Percentiles rank a stretch among this genome's conserved stretches.
Conservation (phyloP, 2,329 filamentous ascomycete genomes). For the Nemania bipapillata region DNA sequence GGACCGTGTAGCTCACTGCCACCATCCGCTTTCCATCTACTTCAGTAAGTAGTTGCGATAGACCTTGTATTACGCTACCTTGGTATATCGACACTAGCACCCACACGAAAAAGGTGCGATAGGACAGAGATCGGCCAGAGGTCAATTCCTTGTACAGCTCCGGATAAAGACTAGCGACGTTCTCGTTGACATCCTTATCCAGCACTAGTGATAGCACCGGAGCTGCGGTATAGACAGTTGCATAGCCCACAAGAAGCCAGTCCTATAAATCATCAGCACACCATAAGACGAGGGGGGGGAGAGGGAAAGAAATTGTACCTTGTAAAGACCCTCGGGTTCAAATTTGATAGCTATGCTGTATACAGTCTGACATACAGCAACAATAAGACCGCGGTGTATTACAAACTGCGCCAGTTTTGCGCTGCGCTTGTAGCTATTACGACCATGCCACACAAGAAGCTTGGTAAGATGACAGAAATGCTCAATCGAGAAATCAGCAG, state of each 20-base stretch:
- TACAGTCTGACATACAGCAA: constrained; percentile 95
- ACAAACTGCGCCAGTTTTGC: constrained; percentile 98
- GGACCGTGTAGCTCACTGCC: constrained; percentile 87
- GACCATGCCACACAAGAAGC: constrained; percentile 97
- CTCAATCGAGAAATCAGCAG: constrained; percentile 95
- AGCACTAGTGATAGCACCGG: constrained; percentile 94
- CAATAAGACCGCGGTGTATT: constrained; percentile 95
- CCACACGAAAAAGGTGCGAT: constrained; percentile 97
- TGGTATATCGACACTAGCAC: constrained; percentile 95
- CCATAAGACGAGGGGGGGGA: constrained; percentile 9
- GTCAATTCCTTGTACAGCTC: constrained; percentile 99
- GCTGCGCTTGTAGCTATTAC: constrained; percentile 95
- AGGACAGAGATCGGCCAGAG: constrained; percentile 83
- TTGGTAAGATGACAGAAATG: constrained; percentile 96
- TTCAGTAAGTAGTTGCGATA: constrained; percentile 86
- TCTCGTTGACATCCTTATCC: constrained; percentile 94
- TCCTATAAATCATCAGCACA: constrained; percentile 63
- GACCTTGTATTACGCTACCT: constrained; percentile 93
- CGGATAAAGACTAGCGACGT: constrained; percentile 91
- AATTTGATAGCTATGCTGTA: constrained; percentile 94
- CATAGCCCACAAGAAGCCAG: constrained; percentile 96
- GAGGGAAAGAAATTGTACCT: constrained; percentile 55
- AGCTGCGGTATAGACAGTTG: constrained; percentile 91
- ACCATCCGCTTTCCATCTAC: constrained; percentile 82
- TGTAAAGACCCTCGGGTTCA: constrained; percentile 93